Evolutionary conservation across 768 basidiomycete species (phyloP), one percentile per base, ranked within the genome.

Genomic region (Cyathus striatus): DNA sequence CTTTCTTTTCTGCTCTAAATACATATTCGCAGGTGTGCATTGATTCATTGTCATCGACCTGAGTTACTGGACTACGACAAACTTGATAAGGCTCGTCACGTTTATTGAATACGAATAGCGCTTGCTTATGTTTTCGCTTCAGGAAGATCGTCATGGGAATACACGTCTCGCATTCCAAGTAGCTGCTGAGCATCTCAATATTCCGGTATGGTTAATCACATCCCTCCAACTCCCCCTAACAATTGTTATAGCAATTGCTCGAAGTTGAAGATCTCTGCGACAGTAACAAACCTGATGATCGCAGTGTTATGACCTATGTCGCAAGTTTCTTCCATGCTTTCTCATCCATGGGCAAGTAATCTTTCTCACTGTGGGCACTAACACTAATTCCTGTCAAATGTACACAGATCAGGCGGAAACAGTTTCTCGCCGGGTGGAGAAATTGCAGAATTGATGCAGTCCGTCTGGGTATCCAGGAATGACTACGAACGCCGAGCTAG

Each of bases 271-370:
- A 99, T 70, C 63, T 99, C 23, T 94, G 91, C 51, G 91, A 93
- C 56, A 79, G 83, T 0, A 70, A 70, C n/a, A 78, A 76, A 37
- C 95, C 95, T 0, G 96, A 99, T 60, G 96, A 99, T 64, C 83
- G 92, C 26, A 91, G 88, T 62, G 90, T 97, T 9, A 97, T 97
- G 91, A 97, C 93, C 4, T 98, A 97, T 52, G 86, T 99, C 36
- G 96, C 96, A 24, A 90, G 90, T 53, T 98, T 77, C 65, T 99
- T 99, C 73, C 96, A 98, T 58, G 94, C 95, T 0, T 99, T 99
- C 61, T 95, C 93, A 0, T 84, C 90, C 0, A 94, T 96, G 86
- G 91, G 94, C 94, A 50, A 40, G 78, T 63, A 3, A 2, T 20
- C 22, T 30, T 24, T n/a, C 9, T 4, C 23, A 21, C 6, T 40